These are phyloP conservation scores for Microcera coccophila DNA, from an alignment of 2,329 filamentous ascomycete species.

Conservation along the genomic window DNA sequence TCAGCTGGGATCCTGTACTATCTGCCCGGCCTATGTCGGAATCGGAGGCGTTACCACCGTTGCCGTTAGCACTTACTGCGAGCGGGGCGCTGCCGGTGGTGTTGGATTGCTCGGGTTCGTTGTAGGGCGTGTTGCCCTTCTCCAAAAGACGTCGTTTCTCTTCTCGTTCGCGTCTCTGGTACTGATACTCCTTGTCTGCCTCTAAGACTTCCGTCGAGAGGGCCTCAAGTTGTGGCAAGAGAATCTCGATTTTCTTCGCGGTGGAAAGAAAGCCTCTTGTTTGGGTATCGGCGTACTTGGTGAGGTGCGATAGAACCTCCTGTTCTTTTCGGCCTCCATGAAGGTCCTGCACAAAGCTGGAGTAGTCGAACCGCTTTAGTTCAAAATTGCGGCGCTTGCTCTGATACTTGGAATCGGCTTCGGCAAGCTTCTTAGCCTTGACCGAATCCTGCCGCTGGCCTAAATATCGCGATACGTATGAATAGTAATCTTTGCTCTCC, in stretches of 20 bases:
- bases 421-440: conserved; percentile 93
- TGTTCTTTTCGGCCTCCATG: conserved; percentile 98
- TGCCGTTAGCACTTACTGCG: conserved; percentile 40
- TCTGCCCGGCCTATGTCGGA: conserved; percentile 69
- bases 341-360: conserved; percentile 98
- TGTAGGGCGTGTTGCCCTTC: conserved; percentile 73
- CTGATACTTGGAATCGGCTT: conserved; percentile 96
- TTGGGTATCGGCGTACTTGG: conserved; percentile 88
- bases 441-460: conserved; percentile 92
- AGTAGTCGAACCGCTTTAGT: conserved; percentile 96
- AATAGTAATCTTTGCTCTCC: conserved; percentile 97
- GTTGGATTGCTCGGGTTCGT: conserved; percentile 62
- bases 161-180: conserved; percentile 89
- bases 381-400: conserved; percentile 91
- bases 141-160: conserved; percentile 88
- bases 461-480: conserved; percentile 91
- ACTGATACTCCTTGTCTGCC: conserved; percentile 94
- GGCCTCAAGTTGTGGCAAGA: conserved; percentile 86
- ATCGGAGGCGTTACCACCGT: conserved; percentile 53
- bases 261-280: conserved; percentile 77
- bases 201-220: conserved; percentile 84
- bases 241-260: conserved; percentile 79
- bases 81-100: conserved; percentile 34
- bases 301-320: conserved; percentile 90
- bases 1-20: conserved; percentile 67